Conservation (phyloP, 768 basidiomycete genomes). For the Suillus subalutaceus region DNA sequence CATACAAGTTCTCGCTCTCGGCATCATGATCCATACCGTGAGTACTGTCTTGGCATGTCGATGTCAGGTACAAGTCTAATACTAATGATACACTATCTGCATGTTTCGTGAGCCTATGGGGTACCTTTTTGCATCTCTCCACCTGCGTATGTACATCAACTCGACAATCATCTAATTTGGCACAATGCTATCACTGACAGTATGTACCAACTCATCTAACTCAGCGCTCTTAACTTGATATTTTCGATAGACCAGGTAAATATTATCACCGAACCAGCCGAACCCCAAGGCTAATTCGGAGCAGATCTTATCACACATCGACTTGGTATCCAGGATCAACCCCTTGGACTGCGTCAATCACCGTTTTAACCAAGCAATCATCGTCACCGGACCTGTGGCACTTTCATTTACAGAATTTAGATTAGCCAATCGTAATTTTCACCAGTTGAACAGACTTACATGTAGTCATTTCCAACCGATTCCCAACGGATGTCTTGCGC, state of each 20-base stretch:
- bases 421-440: no score
- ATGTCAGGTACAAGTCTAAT: background rate
- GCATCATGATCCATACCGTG: background rate
- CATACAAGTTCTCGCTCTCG: background rate
- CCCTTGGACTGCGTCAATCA: background rate
- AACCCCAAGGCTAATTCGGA: background rate
- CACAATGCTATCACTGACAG: background rate
- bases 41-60: slow-evolving; percentile 5
- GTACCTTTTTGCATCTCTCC: background rate
- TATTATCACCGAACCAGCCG: background rate
- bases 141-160: background rate
- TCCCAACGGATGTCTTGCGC: background rate
- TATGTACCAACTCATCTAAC: background rate
- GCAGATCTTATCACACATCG: background rate
- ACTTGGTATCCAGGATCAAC: background rate
- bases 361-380: background rate
- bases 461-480: background rate
- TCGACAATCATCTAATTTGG: background rate
- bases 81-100: background rate
- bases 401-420: no score
- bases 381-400: background rate
- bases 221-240: background rate
- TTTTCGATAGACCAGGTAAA: background rate
- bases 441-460: background rate
- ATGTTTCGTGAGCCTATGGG: background rate